Conservation (phyloP, 176 grass and related monocot genomes). For the Carex kokanica region DNA sequence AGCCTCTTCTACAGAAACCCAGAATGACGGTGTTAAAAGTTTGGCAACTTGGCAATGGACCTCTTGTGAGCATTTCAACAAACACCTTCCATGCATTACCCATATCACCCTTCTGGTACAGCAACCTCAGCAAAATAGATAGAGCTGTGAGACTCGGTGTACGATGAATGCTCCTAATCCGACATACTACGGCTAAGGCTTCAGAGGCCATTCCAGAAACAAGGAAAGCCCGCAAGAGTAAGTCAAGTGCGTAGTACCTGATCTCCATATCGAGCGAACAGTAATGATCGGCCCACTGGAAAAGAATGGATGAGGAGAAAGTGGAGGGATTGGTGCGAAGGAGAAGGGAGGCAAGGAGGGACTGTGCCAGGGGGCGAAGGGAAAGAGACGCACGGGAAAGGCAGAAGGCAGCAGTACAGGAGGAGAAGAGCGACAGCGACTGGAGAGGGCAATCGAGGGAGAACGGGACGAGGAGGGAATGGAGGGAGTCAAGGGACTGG, state of each 20-base stretch:
- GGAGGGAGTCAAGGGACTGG: constrained; percentile 37
- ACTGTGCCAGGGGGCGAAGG: constrained; percentile 43
- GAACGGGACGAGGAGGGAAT: constrained; percentile 28
- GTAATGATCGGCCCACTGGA: constrained; percentile 34
- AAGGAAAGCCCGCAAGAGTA: constrained; percentile 73
- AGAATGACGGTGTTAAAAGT: constrained; percentile 87
- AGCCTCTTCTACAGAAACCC: constrained; percentile 58
- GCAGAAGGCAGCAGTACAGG: constrained; percentile 45
- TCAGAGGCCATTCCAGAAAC: constrained; percentile 50
- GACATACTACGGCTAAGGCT: constrained; percentile 41
- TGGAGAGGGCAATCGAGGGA: constrained; percentile 6
- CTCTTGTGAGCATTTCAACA: constrained; percentile 59
- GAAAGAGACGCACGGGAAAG: constrained; percentile 37
- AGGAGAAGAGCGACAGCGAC: constrained; percentile 19
- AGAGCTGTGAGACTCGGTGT: constrained; percentile 49
- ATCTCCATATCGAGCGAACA: neutral
- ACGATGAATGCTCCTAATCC: constrained; percentile 26
- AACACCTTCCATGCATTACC: constrained; percentile 75
- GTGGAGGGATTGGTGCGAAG: constrained; percentile 10
- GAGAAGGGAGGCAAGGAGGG: constrained; percentile 38
- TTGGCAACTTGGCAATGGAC: constrained; percentile 39
- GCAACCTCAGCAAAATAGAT: constrained; percentile 45
- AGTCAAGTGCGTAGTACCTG: constrained; percentile 37
- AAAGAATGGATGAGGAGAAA: neutral
- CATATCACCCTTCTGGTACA: constrained; percentile 48